Conservation (phyloP, 140 eudicot genomes). For the Stevia rebaudiana region DNA sequence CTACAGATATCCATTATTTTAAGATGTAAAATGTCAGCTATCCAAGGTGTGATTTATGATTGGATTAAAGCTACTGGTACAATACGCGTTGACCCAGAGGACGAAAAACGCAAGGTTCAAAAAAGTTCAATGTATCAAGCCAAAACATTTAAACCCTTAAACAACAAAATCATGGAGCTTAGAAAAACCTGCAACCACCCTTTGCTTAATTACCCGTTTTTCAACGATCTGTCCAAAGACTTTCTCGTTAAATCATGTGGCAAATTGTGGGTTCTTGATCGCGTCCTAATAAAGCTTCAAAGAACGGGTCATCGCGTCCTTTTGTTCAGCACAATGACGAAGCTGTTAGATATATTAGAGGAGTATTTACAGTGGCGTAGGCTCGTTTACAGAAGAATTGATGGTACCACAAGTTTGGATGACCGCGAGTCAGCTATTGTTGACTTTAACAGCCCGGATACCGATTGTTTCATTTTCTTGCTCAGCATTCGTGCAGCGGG, state of each 20-base stretch:
- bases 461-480: conserved; percentile 89
- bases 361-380: conserved; percentile 98
- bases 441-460: conserved; percentile 73
- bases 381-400: conserved; percentile 89
- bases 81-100: conserved; percentile 92
- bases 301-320: conserved; percentile 93
- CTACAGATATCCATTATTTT: conserved; percentile 83
- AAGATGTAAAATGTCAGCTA: conserved; percentile 88
- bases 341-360: conserved; percentile 84
- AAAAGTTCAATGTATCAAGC: conserved; percentile 64
- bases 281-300: conserved; percentile 82
- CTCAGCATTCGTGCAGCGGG: conserved; percentile 99
- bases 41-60: conserved; percentile 84
- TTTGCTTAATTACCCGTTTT: conserved; percentile 77
- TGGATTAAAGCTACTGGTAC: conserved; percentile 98
- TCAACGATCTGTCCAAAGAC: conserved; percentile 73
- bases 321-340: conserved; percentile 98
- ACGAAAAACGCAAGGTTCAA: conserved; percentile 58
- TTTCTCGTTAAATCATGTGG: conserved; percentile 96
- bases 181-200: conserved; percentile 98
- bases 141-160: conserved; percentile 50
- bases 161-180: conserved; percentile 91
- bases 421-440: conserved; percentile 97
- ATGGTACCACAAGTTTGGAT: conserved; percentile 93
- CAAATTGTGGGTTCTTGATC: conserved; percentile 82